These are phyloP conservation scores for Penicillium freii DNA, from an alignment of 2,329 filamentous ascomycete genomes.

Conservation along the genomic window DNA sequence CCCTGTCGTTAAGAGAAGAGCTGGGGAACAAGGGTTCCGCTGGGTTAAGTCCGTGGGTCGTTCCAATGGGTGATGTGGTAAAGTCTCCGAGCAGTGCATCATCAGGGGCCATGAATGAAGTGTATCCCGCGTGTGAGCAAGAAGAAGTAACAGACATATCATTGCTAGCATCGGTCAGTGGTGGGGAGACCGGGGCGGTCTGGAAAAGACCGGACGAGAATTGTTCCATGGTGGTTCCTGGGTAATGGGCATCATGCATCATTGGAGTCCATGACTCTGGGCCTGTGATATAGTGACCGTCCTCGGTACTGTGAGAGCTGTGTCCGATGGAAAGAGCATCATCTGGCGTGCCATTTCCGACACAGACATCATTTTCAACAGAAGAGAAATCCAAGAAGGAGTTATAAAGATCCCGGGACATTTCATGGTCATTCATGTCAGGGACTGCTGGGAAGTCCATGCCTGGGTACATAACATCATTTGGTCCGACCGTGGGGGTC, in stretches of 20 bases:
- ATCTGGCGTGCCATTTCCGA: constrained; percentile 38
- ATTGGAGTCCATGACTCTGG: constrained; percentile 39
- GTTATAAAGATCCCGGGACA: constrained; percentile 42
- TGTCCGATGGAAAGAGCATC: constrained; percentile 40
- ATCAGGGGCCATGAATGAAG: constrained; percentile 39
- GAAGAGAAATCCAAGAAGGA: constrained; percentile 41
- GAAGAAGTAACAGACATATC: constrained; percentile 42
- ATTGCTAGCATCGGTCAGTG: constrained; percentile 44
- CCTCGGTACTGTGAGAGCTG: constrained; percentile 37
- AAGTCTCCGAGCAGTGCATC: constrained; percentile 40
- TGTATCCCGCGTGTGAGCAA: constrained; percentile 41
- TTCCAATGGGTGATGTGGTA: constrained; percentile 34
- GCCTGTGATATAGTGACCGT: constrained; percentile 34
- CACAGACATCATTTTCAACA: constrained; percentile 42
- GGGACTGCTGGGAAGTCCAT: constrained; percentile 40
- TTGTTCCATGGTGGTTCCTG: constrained; percentile 37
- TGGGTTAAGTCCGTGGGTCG: constrained; percentile 36
- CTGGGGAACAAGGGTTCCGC: constrained; percentile 43
- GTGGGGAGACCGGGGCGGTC: constrained; percentile 43
- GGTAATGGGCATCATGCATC: constrained; percentile 36
- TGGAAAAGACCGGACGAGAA: constrained; percentile 37
- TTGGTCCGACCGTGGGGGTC: constrained; percentile 38
- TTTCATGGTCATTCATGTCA: constrained; percentile 39
- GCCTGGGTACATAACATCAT: constrained; percentile 41
- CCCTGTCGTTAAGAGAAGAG: constrained; percentile 41